These are phyloP conservation scores for Neocucurbitaria cava DNA, from an alignment of 2,329 filamentous ascomycete genomes.

Conservation along the genomic window DNA sequence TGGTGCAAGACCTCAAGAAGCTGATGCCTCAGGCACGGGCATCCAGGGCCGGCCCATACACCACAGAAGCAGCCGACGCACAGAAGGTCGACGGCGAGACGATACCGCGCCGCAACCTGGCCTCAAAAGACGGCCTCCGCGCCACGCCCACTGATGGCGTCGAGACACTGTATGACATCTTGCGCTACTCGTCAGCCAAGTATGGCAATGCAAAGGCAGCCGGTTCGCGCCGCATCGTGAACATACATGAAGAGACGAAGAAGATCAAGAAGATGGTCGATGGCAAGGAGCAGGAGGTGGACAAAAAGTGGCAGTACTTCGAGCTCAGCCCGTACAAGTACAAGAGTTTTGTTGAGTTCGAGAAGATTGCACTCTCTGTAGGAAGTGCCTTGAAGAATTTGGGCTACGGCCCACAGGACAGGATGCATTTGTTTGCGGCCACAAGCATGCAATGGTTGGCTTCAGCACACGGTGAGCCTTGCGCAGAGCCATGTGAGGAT, in stretches of 20 bases:
- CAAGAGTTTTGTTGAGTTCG: slow-evolving; percentile 80
- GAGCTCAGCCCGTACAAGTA: slow-evolving; percentile 81
- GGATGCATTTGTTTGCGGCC: slow-evolving; percentile 82
- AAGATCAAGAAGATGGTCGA: slow-evolving; percentile 89
- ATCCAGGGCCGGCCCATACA: slow-evolving; percentile 74
- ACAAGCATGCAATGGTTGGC: slow-evolving; percentile 84
- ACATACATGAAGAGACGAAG: slow-evolving; percentile 83
- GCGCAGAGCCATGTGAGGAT: neutral
- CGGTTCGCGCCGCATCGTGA: slow-evolving; percentile 75
- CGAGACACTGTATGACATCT: slow-evolving; percentile 79
- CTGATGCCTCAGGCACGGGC: slow-evolving; percentile 56
- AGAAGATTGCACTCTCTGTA: slow-evolving; percentile 70
- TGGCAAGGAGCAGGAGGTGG: slow-evolving; percentile 77
- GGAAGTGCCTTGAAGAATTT: slow-evolving; percentile 78
- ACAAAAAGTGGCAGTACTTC: slow-evolving; percentile 91
- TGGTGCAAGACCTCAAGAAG: slow-evolving; percentile 55
- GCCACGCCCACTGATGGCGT: slow-evolving; percentile 72
- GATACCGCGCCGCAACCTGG: slow-evolving; percentile 76
- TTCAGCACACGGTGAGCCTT: slow-evolving; percentile 70
- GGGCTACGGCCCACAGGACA: slow-evolving; percentile 71
- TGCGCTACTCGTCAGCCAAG: slow-evolving; percentile 70
- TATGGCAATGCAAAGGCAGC: slow-evolving; percentile 61
- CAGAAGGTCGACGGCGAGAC: slow-evolving; percentile 80
- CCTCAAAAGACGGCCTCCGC: slow-evolving; percentile 73
- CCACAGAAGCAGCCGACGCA: slow-evolving; percentile 73